These are phyloP conservation scores for Penicillium sp. DNA, from an alignment of 2,329 filamentous ascomycete genomes.

Conservation along the genomic window DNA sequence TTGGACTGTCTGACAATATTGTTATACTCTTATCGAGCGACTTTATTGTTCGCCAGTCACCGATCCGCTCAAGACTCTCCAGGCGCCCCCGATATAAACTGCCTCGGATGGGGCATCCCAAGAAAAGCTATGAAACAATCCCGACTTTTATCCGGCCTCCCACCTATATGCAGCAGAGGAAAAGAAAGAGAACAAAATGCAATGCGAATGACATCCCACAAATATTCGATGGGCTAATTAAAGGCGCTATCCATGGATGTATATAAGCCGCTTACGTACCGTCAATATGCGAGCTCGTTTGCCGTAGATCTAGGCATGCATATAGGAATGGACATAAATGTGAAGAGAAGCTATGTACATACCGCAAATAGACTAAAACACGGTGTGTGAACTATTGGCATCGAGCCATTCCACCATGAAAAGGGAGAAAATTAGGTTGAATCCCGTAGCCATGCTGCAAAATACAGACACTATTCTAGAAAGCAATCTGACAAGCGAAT, in stretches of 20 bases:
- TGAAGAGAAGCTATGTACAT: neutral
- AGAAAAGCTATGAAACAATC: neutral
- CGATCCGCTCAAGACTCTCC: too few species aligned
- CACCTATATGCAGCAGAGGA: too few species aligned
- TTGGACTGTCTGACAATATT: neutral
- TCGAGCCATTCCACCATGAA: neutral
- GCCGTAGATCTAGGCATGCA: neutral
- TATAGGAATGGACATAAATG: neutral
- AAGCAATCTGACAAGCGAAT: neutral
- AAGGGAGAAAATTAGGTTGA: neutral
- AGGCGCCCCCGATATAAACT: neutral
- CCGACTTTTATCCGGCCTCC: too few species aligned
- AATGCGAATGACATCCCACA: neutral
- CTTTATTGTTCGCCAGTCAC: neutral
- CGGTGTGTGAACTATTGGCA: neutral
- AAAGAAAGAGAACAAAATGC: too few species aligned
- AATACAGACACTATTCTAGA: neutral
- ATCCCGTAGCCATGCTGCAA: neutral
- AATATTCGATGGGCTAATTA: neutral
- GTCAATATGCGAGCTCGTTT: neutral
- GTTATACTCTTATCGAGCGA: neutral
- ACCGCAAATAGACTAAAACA: neutral
- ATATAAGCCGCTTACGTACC: too few species aligned
- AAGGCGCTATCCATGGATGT: too few species aligned
- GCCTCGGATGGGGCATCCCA: neutral